Evolutionary conservation across 495 filamentous ascomycete species (phyloP).

Genomic region (Penicillium desertorum): DNA sequence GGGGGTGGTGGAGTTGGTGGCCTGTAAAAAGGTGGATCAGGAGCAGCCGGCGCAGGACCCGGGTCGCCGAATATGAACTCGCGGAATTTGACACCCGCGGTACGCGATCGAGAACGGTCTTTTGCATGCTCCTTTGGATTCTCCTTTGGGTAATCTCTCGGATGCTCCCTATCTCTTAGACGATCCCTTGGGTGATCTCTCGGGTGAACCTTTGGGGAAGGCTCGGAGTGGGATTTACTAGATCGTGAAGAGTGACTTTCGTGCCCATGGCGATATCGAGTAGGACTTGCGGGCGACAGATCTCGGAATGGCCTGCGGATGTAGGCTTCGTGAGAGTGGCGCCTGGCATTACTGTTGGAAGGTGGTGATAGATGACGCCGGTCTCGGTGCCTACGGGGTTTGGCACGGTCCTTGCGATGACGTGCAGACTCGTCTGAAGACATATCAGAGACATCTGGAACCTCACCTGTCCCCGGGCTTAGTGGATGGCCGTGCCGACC

Average conservation of each 20-base stretch:
- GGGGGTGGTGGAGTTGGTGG: constrained; percentile 21
- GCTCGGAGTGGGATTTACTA: constrained; percentile 20
- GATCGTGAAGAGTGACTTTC: constrained; percentile 18
- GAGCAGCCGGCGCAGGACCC: constrained; percentile 20
- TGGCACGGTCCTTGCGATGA: constrained; percentile 16
- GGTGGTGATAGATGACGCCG: constrained; percentile 36
- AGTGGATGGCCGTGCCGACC: constrained; percentile 21
- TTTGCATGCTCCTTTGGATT: constrained; percentile 14
- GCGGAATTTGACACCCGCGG: constrained; percentile 30
- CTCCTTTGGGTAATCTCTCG: neutral
- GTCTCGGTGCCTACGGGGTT: constrained; percentile 20
- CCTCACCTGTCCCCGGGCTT: constrained; percentile 25
- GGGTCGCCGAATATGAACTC: constrained; percentile 35
- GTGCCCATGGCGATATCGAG: constrained; percentile 19
- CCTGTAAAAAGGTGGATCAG: constrained; percentile 29
- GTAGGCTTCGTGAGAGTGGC: constrained; percentile 48
- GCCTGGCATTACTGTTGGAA: constrained; percentile 30
- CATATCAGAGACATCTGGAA: constrained; percentile 25
- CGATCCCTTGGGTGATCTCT: neutral
- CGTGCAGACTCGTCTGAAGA: constrained; percentile 29
- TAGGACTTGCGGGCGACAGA: constrained; percentile 29
- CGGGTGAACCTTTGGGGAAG: constrained; percentile 9
- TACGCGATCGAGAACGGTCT: constrained; percentile 29
- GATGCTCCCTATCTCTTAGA: neutral
- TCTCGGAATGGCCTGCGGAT: constrained; percentile 36